phyloP scores from a whole-genome alignment of 805 yeast genomes.

The Metschnikowia bowlesiae region DNA sequence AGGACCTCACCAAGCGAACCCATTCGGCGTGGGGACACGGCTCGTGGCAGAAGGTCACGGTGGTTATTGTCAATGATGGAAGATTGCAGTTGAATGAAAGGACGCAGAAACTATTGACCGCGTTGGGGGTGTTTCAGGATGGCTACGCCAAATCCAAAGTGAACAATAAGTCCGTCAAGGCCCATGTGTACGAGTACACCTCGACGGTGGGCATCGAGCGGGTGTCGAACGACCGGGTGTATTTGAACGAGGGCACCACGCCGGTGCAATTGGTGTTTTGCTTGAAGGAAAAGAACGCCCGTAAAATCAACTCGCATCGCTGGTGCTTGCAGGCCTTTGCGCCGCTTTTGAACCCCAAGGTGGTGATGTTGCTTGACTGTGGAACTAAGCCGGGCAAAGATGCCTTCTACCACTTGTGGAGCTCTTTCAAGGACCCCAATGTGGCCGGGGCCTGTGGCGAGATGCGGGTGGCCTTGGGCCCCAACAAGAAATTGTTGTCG shows the following conservation, averaged over 20 bases:
- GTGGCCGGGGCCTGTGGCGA: conserved; percentile 76
- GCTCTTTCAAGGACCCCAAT: conserved; percentile 49
- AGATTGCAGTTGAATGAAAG: conserved; percentile 61
- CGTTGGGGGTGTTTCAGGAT: conserved; percentile 62
- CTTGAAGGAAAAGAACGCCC: conserved; percentile 57
- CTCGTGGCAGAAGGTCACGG: conserved; percentile 60
- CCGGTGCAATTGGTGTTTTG: conserved; percentile 62
- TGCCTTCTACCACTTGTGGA: conserved; percentile 57
- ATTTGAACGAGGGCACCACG: conserved; percentile 60
- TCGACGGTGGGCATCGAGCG: conserved; percentile 55
- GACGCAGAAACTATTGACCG: conserved; percentile 59
- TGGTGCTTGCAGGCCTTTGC: conserved; percentile 68
- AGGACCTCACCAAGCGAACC: conserved; percentile 48
- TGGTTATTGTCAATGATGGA: conserved; percentile 61
- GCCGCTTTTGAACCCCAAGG: conserved; percentile 52
- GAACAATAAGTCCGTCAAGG: conserved; percentile 56
- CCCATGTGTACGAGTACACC: conserved; percentile 64
- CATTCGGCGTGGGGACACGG: conserved; percentile 46
- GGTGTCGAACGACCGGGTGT: conserved; percentile 55
- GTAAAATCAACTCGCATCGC: conserved; percentile 63
- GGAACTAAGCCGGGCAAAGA: conserved; percentile 61
- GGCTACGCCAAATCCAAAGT: conserved; percentile 59
- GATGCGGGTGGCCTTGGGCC: conserved; percentile 75
- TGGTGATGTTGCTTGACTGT: conserved; percentile 56
- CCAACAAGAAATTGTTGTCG: conserved; percentile 26